phyloP scores from a whole-genome alignment of 495 filamentous ascomycete species.

The Pseudomonodictys pantanalensis region DNA sequence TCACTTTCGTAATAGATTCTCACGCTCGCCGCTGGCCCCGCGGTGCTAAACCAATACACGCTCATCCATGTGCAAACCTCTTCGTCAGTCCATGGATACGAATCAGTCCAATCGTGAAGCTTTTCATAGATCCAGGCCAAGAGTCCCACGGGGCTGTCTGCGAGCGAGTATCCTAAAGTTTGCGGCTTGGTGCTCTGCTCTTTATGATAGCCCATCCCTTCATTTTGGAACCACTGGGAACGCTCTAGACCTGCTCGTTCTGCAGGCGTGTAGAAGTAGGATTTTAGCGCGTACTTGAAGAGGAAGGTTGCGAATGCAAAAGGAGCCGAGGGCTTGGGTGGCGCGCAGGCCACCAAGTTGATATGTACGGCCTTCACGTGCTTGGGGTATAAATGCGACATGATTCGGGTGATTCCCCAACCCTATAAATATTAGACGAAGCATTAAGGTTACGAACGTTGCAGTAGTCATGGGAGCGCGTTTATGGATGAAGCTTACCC shows the following conservation, averaged over 20 bases:
- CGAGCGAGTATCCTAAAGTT: slow-evolving; percentile 49
- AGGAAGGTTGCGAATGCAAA: neutral
- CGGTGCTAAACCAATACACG: slow-evolving; percentile 51
- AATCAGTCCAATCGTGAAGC: slow-evolving; percentile 50
- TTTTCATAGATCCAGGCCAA: slow-evolving; percentile 58
- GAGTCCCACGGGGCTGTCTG: slow-evolving; percentile 52
- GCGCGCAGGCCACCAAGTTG: slow-evolving; percentile 48
- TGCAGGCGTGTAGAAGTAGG: neutral
- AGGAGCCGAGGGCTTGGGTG: neutral
- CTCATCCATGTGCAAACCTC: slow-evolving; percentile 55
- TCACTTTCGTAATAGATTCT: slow-evolving; percentile 51
- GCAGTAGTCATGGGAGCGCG: no score
- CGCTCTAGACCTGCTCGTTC: slow-evolving; percentile 41
- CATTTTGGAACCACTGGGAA: slow-evolving; percentile 38
- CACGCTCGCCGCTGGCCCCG: slow-evolving; percentile 48
- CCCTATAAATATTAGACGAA: no score
- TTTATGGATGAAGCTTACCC: slow-evolving; percentile 62
- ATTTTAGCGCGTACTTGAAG: neutral
- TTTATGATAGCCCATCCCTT: slow-evolving; percentile 45
- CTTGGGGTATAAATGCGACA: slow-evolving; percentile 54
- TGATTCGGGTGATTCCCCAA: slow-evolving; percentile 56
- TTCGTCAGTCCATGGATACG: slow-evolving; percentile 54
- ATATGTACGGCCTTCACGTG: slow-evolving; percentile 60
- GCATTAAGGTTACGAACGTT: no score
- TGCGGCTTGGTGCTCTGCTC: slow-evolving; percentile 51